Evolutionary conservation across 768 basidiomycete genomes (phyloP).

Genomic region (Suillus tomentosus): DNA sequence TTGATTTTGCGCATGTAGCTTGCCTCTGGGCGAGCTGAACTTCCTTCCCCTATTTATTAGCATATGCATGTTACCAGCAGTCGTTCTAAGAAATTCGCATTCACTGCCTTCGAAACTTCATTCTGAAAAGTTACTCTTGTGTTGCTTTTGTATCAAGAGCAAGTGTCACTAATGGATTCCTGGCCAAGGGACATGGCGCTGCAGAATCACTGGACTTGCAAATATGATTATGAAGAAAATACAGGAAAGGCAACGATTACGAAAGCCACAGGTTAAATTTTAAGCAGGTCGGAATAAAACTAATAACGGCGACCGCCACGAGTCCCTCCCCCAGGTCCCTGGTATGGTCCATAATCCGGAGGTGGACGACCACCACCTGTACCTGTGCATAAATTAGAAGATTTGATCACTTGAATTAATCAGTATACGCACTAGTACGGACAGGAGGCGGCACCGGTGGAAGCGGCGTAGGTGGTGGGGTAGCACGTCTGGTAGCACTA

Average conservation of each 20-base stretch:
- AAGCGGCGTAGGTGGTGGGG: conserved; percentile 60
- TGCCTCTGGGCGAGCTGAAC: background rate
- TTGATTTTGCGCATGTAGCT: background rate
- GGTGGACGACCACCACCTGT: conserved; percentile 67
- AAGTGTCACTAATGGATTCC: background rate
- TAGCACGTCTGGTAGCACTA: conserved; percentile 48
- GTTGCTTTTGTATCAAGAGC: too few species aligned
- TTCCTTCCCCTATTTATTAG: background rate
- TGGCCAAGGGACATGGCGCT: background rate
- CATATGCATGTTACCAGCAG: background rate
- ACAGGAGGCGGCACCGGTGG: conserved; percentile 37
- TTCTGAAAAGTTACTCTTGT: too few species aligned
- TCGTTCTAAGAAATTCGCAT: background rate
- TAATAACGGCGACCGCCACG: conserved; percentile 46
- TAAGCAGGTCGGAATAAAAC: conserved; percentile 6
- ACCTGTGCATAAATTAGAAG: conserved; percentile 34
- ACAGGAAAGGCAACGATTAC: conserved; percentile 6
- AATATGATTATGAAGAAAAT: conserved; percentile 9
- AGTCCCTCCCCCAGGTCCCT: conserved; percentile 58
- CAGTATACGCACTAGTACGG: conserved; percentile 32
- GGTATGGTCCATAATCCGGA: conserved; percentile 86
- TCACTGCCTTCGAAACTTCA: too few species aligned
- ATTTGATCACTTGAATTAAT: conserved; percentile 10
- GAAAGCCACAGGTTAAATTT: background rate
- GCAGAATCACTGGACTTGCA: conserved; percentile 10